Conservation (phyloP, 306 rosid genomes). For the Cicer yamashitae region DNA sequence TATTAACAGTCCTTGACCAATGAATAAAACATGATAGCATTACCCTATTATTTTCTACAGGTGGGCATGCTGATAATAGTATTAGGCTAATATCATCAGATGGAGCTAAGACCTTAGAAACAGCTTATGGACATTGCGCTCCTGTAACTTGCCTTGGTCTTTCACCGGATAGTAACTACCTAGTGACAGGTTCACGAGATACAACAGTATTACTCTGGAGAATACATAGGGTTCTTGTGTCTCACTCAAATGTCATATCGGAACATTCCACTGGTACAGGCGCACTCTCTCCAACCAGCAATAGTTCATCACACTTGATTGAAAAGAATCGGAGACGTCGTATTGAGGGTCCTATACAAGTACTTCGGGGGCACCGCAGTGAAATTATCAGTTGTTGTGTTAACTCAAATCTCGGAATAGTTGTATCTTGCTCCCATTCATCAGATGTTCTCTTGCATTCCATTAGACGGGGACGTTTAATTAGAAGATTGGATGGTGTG, state of each 20-base stretch:
- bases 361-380: constrained; percentile 84
- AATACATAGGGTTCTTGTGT: constrained; percentile 68
- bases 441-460: constrained; percentile 91
- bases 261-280: constrained; percentile 67
- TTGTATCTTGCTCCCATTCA: constrained; percentile 84
- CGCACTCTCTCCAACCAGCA: constrained; percentile 54
- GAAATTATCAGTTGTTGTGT: constrained; percentile 89
- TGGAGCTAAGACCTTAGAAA: constrained; percentile 92
- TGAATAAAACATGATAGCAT: no score
- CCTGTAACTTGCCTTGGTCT: constrained; percentile 94
- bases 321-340: constrained; percentile 70
- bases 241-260: constrained; percentile 64
- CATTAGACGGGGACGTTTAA: constrained; percentile 82
- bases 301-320: constrained; percentile 57
- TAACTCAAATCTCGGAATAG: constrained; percentile 90
- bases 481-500: constrained; percentile 81
- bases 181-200: constrained; percentile 93
- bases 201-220: constrained; percentile 91
- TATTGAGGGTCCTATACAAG: constrained; percentile 90
- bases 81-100: constrained; percentile 83
- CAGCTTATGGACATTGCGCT: constrained; percentile 93
- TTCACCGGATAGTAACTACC: constrained; percentile 84
- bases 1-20: no score
- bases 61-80: constrained; percentile 88
- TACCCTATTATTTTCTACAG: no score